Conservation (phyloP, 2,329 filamentous ascomycete species). For the Sordariomycetes sp. region DNA sequence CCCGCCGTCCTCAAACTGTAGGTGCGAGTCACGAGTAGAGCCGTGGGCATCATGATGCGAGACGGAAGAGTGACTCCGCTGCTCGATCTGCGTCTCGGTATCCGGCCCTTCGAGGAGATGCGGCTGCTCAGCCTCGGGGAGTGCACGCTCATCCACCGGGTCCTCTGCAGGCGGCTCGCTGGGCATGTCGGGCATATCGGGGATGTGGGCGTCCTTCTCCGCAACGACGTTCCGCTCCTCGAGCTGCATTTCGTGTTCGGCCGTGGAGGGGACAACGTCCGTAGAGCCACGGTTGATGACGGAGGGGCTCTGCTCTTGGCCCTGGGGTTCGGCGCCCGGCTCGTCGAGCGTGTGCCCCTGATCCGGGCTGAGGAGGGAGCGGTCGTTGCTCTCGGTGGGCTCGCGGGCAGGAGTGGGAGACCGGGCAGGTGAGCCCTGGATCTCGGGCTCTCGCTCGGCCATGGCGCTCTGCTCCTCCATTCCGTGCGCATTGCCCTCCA, state of each 20-base stretch:
- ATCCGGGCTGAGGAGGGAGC: neutral
- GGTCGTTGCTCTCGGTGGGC: neutral
- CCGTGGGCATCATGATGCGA: neutral
- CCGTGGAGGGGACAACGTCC: neutral
- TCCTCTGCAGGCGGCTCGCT: neutral
- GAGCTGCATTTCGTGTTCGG: neutral
- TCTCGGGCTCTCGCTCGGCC: neutral
- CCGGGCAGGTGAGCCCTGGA: neutral
- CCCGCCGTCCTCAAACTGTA: neutral
- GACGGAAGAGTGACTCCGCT: neutral
- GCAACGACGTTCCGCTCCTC: neutral
- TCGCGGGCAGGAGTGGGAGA: neutral
- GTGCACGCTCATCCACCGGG: neutral
- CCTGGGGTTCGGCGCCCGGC: neutral
- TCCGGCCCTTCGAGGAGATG: neutral
- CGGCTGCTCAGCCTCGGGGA: neutral
- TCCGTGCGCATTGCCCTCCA: neutral
- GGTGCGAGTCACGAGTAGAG: conserved; percentile 6
- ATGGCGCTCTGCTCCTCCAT: neutral
- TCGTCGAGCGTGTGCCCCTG: neutral
- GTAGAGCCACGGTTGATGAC: neutral
- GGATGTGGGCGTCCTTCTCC: no score
- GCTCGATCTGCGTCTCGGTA: neutral
- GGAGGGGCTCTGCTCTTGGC: conserved; percentile 1
- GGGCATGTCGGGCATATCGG: neutral